Evolutionary conservation across 1,139 yeast species (phyloP).

Genomic region (Tardiomyces blankii): DNA sequence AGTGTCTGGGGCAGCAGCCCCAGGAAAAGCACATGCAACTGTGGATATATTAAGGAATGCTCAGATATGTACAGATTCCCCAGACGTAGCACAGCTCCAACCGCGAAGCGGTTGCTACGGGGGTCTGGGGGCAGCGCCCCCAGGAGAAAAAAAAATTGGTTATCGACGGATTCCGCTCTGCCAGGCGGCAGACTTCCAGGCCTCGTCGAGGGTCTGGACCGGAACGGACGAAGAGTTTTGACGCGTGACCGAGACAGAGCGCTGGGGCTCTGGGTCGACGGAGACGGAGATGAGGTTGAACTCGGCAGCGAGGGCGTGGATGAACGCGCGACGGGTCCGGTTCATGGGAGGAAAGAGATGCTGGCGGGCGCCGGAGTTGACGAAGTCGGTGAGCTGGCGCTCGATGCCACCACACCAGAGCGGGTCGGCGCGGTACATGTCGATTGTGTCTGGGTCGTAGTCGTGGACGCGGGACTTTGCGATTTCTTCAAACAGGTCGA

Average conservation of each 20-base stretch:
- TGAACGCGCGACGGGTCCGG: conserved; percentile 53
- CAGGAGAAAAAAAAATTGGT: too few species aligned
- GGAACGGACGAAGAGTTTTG: conserved; percentile 4
- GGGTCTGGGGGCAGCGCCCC: too few species aligned
- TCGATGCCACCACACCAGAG: conserved; percentile 37
- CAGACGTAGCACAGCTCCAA: too few species aligned
- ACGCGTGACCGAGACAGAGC: conserved; percentile 24
- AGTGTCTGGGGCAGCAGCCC: too few species aligned
- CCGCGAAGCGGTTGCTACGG: too few species aligned
- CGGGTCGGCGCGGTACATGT: conserved; percentile 21
- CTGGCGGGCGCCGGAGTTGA: conserved; percentile 25
- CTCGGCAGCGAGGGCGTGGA: conserved; percentile 54
- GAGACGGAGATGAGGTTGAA: conserved; percentile 57
- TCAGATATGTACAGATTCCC: too few species aligned
- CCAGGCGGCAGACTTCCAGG: neutral
- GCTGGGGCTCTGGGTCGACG: conserved; percentile 70
- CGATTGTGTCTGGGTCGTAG: conserved; percentile 17
- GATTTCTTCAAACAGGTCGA: conserved; percentile 13
- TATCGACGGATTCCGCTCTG: too few species aligned
- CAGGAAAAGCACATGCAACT: too few species aligned
- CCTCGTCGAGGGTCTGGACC: conserved; percentile 5
- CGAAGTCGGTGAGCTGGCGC: conserved; percentile 37
- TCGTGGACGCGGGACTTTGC: conserved; percentile 6
- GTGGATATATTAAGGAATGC: too few species aligned
- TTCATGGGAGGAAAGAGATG: conserved; percentile 68